Conservation (phyloP, 805 yeast species). For the Wickerhamiella australiensis region DNA sequence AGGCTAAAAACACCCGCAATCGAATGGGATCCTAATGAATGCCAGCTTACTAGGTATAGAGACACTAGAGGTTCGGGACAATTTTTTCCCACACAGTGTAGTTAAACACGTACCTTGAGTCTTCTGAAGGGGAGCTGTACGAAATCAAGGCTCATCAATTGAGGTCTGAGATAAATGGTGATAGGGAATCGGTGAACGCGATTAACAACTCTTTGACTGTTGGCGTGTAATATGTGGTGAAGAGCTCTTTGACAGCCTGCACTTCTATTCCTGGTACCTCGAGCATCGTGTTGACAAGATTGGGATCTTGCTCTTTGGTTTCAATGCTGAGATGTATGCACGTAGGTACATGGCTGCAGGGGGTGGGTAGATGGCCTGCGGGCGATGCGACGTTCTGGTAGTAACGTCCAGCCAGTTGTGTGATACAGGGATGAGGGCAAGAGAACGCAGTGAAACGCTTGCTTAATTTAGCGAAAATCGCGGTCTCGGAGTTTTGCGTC, state of each 20-base stretch:
- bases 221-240: neutral
- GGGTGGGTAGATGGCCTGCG: conserved; percentile 1
- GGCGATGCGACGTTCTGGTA: neutral
- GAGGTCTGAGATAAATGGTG: conserved; percentile 2
- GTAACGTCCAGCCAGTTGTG: neutral
- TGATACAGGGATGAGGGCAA: neutral
- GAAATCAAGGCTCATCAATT: too few species aligned
- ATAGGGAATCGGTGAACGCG: neutral
- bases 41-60: too few species aligned
- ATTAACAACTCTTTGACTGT: neutral
- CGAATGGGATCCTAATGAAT: too few species aligned
- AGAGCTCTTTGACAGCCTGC: neutral
- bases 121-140: too few species aligned
- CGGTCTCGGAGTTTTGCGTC: too few species aligned
- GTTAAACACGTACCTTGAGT: too few species aligned
- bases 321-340: conserved; percentile 1
- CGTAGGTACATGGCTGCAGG: conserved; percentile 2
- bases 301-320: neutral
- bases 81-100: too few species aligned
- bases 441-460: too few species aligned
- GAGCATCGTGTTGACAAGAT: neutral
- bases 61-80: too few species aligned
- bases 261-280: neutral
- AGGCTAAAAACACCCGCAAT: too few species aligned
- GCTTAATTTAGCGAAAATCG: too few species aligned